Evolutionary conservation across 2,329 filamentous ascomycete genomes (phyloP).

Genomic region (Exophiala dermatitidis): DNA sequence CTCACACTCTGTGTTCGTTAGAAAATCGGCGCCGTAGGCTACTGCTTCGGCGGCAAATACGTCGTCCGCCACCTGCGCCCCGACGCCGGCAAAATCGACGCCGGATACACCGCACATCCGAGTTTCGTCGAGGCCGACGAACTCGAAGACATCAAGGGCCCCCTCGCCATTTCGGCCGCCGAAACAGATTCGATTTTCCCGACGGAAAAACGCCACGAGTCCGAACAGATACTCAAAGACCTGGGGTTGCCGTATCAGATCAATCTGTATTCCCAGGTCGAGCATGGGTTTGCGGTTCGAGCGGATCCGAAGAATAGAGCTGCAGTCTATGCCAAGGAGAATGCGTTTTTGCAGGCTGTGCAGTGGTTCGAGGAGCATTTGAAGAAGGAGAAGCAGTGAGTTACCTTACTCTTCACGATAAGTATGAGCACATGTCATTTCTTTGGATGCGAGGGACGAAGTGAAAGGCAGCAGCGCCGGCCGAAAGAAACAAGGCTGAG

Average conservation of each 20-base stretch:
- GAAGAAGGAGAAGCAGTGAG: conserved; percentile 15
- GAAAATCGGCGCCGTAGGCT: conserved; percentile 30
- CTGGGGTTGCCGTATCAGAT: conserved; percentile 63
- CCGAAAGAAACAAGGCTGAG: no score
- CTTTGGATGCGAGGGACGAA: not conserved
- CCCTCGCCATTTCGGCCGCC: conserved; percentile 58
- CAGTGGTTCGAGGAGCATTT: conserved; percentile 63
- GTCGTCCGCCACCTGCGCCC: conserved; percentile 60
- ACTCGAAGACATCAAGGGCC: conserved; percentile 57
- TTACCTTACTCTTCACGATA: not conserved
- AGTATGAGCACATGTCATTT: not conserved
- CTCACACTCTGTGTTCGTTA: conserved; percentile 7
- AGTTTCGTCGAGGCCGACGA: conserved; percentile 65
- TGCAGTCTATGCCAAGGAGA: conserved; percentile 67
- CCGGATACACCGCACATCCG: conserved; percentile 68
- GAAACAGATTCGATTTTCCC: conserved; percentile 63
- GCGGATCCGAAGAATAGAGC: conserved; percentile 52
- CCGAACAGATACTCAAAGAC: conserved; percentile 56
- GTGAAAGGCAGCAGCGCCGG: no score
- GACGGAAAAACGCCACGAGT: conserved; percentile 55
- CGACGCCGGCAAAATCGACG: conserved; percentile 54
- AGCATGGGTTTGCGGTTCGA: conserved; percentile 69
- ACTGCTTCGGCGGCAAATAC: conserved; percentile 46
- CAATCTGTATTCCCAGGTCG: conserved; percentile 62
- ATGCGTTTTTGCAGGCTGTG: conserved; percentile 71